Percentiles rank a stretch among this genome's conserved stretches.
Conservation (phyloP, 805 yeast species). For the Phaffomyces thermotolerans region DNA sequence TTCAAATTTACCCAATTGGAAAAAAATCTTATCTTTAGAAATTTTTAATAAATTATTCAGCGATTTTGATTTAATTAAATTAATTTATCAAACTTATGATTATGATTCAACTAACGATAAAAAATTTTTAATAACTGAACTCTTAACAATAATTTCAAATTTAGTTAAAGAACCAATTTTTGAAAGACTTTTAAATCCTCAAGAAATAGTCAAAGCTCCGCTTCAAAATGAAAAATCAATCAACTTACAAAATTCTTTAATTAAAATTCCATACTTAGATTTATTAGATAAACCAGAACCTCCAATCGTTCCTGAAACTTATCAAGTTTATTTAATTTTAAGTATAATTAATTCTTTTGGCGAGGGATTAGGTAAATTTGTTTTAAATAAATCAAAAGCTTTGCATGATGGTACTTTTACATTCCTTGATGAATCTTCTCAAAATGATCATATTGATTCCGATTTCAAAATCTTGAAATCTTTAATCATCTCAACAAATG, state of each 20-base stretch:
- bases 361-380: constrained; percentile 60
- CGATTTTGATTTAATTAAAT: constrained; percentile 45
- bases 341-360: constrained; percentile 46
- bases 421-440: constrained; percentile 10
- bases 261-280: constrained; percentile 58
- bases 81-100: constrained; percentile 60
- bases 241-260: constrained; percentile 35
- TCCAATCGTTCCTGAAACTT: constrained; percentile 58
- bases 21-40: constrained; percentile 65
- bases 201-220: constrained; percentile 25
- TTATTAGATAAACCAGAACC: constrained; percentile 76
- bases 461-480: constrained; percentile 13
- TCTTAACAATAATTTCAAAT: constrained; percentile 37
- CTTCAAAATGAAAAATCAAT: constrained; percentile 25
- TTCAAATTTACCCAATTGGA: constrained; percentile 59
- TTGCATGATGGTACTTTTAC: constrained; percentile 5
- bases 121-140: constrained; percentile 53
- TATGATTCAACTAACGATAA: constrained; percentile 48
- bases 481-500: constrained; percentile 31
- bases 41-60: constrained; percentile 53
- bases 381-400: constrained; percentile 33
- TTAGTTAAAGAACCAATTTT: constrained; percentile 27
- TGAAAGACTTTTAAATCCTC: constrained; percentile 27
- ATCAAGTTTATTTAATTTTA: constrained; percentile 51
- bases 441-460: constrained; percentile 9